Conservation (phyloP, 495 filamentous ascomycete species). For the Trichocladium uniseriatum region DNA sequence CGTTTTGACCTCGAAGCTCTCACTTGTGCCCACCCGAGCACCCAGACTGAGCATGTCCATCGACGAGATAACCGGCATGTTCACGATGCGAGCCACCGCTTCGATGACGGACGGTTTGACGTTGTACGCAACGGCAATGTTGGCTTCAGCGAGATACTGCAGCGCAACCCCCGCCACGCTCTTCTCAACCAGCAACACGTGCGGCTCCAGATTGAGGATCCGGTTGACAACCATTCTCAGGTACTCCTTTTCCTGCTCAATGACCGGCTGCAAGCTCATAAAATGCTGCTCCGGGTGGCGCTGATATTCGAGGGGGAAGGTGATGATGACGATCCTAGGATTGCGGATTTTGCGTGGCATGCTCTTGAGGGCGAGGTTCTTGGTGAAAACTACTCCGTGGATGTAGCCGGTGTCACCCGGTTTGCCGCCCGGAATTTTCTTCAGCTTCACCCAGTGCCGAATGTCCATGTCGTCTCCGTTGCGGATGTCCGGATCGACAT, state of each 20-base stretch:
- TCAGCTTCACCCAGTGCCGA: conserved; percentile 95
- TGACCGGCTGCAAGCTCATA: conserved; percentile 96
- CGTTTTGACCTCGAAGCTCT: conserved; percentile 89
- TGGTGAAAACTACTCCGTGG: conserved; percentile 91
- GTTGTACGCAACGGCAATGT: conserved; percentile 88
- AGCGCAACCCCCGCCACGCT: conserved; percentile 86
- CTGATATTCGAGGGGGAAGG: conserved; percentile 93
- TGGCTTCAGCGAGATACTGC: conserved; percentile 74
- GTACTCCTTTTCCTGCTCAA: conserved; percentile 94
- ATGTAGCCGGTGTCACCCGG: conserved; percentile 91
- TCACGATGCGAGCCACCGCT: conserved; percentile 83
- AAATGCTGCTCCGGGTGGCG: conserved; percentile 86
- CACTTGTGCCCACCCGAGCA: conserved; percentile 67
- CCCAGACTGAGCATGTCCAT: conserved; percentile 87
- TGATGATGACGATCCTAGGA: conserved; percentile 84
- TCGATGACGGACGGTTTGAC: conserved; percentile 93
- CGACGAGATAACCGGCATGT: conserved; percentile 86
- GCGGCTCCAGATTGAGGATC: conserved; percentile 77
- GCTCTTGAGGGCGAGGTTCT: conserved; percentile 89
- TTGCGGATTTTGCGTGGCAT: conserved; percentile 82
- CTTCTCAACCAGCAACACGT: conserved; percentile 77
- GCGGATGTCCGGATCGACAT: conserved; percentile 87
- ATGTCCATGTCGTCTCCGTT: conserved; percentile 93
- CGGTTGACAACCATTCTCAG: conserved; percentile 84
- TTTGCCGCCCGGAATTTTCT: conserved; percentile 83